Evolutionary conservation across 2,329 filamentous ascomycete genomes (phyloP).

Genomic region (Peltaster fructicola): DNA sequence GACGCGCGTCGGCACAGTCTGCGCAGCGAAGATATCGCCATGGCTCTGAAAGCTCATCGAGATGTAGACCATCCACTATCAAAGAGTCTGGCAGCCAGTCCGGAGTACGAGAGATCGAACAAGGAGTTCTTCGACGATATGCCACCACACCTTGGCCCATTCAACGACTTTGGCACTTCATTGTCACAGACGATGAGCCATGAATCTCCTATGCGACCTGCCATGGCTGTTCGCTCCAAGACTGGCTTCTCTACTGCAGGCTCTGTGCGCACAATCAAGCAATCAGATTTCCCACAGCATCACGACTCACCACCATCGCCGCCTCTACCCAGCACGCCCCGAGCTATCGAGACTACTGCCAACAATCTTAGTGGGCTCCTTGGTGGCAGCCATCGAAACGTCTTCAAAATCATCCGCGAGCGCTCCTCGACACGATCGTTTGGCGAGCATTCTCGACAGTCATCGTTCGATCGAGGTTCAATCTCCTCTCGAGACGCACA

Average conservation of each 20-base stretch:
- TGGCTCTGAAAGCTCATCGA: conserved; percentile 31
- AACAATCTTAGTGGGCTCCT: conserved; percentile 27
- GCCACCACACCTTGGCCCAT: conserved; percentile 3
- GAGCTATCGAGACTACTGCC: conserved; percentile 24
- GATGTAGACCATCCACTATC: conserved; percentile 54
- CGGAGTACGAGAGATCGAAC: conserved; percentile 25
- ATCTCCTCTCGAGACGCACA: conserved; percentile 47
- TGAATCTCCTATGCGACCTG: conserved; percentile 8
- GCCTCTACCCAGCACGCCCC: conserved; percentile 26
- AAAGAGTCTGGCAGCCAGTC: conserved; percentile 55
- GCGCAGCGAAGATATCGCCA: conserved; percentile 39
- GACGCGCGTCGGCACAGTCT: conserved; percentile 39
- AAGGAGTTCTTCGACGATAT: conserved; percentile 8
- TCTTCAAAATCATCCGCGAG: conserved; percentile 29
- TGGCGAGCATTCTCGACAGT: conserved; percentile 34
- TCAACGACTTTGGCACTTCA: conserved; percentile 3
- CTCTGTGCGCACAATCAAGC: conserved; percentile 29
- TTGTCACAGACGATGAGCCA: conserved; percentile 2
- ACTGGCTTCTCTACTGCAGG: conserved; percentile 24
- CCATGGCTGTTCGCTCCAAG: conserved; percentile 22
- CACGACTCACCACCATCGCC: conserved; percentile 21
- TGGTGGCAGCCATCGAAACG: conserved; percentile 26
- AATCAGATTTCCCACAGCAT: conserved; percentile 18
- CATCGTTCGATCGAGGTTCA: conserved; percentile 40
- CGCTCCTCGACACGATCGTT: conserved; percentile 6